Percentiles rank a stretch among this genome's conserved stretches.
These are phyloP conservation scores for Epichloe baconii DNA, from an alignment of 2,329 filamentous ascomycete genomes.

Conservation along the genomic window DNA sequence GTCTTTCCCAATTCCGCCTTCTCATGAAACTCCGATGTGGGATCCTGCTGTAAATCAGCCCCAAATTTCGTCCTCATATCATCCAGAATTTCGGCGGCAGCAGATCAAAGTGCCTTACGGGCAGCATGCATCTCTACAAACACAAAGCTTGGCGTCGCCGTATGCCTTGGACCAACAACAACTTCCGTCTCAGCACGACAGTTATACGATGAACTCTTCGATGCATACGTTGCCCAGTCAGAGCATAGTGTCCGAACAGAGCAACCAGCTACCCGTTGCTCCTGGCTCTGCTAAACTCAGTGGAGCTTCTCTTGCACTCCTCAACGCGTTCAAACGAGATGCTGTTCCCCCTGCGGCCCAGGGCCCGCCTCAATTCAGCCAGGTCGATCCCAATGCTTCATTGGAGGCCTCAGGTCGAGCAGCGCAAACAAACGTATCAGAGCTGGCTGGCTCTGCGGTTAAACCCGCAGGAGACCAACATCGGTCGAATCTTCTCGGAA, in stretches of 20 bases:
- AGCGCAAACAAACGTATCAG: conserved; percentile 12
- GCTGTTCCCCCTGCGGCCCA: conserved; percentile 3
- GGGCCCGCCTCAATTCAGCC: not conserved
- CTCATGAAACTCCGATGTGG: conserved; percentile 10
- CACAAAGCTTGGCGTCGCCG: conserved; percentile 40
- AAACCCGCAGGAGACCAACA: conserved; percentile 20
- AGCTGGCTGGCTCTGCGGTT: conserved; percentile 16
- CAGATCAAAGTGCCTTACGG: conserved; percentile 23
- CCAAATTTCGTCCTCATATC: conserved; percentile 10
- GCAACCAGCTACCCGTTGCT: conserved; percentile 2
- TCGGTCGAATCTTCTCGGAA: conserved; percentile 35
- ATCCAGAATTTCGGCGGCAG: conserved; percentile 9
- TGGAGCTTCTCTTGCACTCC: conserved; percentile 29
- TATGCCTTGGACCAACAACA: conserved; percentile 17
- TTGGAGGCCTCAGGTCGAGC: not conserved
- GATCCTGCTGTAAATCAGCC: conserved; percentile 8
- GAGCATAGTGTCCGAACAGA: not conserved
- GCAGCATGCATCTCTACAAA: conserved; percentile 41
- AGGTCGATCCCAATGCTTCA: not conserved
- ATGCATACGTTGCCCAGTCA: not conserved
- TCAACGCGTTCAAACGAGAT: conserved; percentile 30
- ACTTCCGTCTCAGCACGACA: not conserved
- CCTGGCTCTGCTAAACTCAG: conserved; percentile 20
- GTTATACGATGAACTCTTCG: not conserved
- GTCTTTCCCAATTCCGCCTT: conserved; percentile 15